phyloP scores from a whole-genome alignment of 2,329 filamentous ascomycete genomes.

The Pseudogymnoascus verrucosus region DNA sequence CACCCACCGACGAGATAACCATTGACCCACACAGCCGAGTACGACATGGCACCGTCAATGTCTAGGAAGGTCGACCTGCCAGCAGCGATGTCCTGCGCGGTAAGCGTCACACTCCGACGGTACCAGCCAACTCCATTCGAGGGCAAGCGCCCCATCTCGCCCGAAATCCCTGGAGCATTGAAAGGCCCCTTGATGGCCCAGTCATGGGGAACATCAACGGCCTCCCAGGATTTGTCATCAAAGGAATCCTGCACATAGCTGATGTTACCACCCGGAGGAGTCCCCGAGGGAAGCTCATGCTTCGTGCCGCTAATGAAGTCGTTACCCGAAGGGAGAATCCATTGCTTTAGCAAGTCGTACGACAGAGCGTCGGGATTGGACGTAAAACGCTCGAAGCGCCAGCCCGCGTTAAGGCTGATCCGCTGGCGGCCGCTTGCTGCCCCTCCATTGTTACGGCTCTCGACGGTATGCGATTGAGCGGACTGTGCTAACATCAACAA shows the following conservation, averaged over 20 bases:
- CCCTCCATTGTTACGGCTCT: background rate
- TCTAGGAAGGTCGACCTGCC: conserved; percentile 38
- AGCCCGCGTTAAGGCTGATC: conserved; percentile 25
- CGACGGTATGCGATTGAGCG: background rate
- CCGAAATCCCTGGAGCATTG: conserved; percentile 29
- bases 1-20: conserved; percentile 15
- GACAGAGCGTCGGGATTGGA: conserved; percentile 31
- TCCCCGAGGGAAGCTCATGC: conserved; percentile 27
- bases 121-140: conserved; percentile 48
- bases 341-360: conserved; percentile 33
- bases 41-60: conserved; percentile 16
- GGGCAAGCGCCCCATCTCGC: conserved; percentile 38
- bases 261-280: conserved; percentile 25
- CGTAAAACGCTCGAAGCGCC: conserved; percentile 32
- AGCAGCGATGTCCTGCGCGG: conserved; percentile 22
- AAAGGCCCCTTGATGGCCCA: conserved; percentile 43
- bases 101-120: conserved; percentile 33
- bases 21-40: conserved; percentile 16
- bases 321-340: conserved; percentile 36
- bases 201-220: conserved; percentile 38
- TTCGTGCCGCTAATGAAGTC: conserved; percentile 31
- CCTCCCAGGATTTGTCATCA: conserved; percentile 36
- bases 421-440: background rate
- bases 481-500: background rate
- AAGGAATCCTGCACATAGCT: conserved; percentile 29